Evolutionary conservation across 768 basidiomycete genomes (phyloP).

Genomic region (Termitomyces sp.): DNA sequence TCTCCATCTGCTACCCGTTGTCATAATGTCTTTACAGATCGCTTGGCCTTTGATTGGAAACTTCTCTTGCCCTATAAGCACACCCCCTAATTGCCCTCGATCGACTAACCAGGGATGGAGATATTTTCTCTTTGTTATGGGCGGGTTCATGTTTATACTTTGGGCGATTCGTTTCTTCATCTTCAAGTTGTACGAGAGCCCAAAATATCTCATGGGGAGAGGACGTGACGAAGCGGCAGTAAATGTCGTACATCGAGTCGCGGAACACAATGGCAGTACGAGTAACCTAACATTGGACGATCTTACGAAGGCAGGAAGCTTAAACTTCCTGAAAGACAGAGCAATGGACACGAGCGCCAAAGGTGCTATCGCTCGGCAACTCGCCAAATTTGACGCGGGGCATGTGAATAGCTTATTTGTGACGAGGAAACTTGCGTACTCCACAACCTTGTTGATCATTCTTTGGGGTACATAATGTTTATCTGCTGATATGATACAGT

Average conservation of each 20-base stretch:
- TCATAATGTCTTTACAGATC: conserved; percentile 33
- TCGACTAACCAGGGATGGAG: conserved; percentile 71
- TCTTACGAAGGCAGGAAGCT: conserved; percentile 31
- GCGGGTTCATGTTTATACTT: conserved; percentile 64
- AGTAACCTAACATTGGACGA: conserved; percentile 51
- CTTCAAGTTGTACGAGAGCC: conserved; percentile 68
- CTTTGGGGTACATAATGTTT: conserved; percentile 38
- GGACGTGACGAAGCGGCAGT: conserved; percentile 64
- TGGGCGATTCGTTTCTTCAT: conserved; percentile 63
- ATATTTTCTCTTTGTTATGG: conserved; percentile 73
- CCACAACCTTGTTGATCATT: conserved; percentile 60
- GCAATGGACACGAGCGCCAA: conserved; percentile 14
- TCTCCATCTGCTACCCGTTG: neutral
- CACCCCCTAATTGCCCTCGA: conserved; percentile 35
- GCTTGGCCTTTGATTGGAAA: conserved; percentile 76
- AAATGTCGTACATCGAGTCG: conserved; percentile 59
- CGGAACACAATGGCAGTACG: conserved; percentile 54
- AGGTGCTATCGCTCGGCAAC: conserved; percentile 34
- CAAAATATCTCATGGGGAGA: conserved; percentile 70
- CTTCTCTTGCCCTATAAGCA: conserved; percentile 52
- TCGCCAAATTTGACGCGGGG: conserved; percentile 30
- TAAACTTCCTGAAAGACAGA: conserved; percentile 6
- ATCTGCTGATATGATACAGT: neutral
- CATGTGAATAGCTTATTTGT: conserved; percentile 64
- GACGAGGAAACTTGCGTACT: conserved; percentile 61